Conservation (phyloP, 768 basidiomycete genomes). For the Serendipita indica region DNA sequence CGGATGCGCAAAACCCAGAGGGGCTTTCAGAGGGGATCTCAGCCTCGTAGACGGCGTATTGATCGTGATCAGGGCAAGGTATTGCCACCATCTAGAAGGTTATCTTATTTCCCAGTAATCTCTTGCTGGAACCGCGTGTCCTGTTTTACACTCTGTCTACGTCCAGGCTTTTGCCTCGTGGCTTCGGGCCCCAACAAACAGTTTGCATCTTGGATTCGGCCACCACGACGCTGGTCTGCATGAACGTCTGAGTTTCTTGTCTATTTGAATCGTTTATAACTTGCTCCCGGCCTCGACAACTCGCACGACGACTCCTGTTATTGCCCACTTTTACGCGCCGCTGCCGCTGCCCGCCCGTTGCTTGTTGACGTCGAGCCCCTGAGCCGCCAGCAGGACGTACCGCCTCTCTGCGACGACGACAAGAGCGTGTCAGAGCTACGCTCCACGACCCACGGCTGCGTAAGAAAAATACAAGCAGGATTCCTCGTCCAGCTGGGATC, state of each 20-base stretch:
- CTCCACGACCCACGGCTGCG: too few relatives aligned
- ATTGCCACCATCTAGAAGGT: too few relatives aligned
- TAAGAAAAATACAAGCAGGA: too few relatives aligned
- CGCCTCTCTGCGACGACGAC: not conserved
- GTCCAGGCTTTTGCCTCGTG: constrained; percentile 3
- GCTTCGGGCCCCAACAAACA: not conserved
- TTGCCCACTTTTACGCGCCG: not conserved
- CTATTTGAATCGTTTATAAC: not conserved
- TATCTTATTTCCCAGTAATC: too few relatives aligned
- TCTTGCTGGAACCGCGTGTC: too few relatives aligned
- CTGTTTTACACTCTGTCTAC: too few relatives aligned
- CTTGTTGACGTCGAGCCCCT: not conserved
- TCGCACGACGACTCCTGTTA: not conserved
- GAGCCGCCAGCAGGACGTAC: too few relatives aligned
- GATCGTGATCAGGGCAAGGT: too few relatives aligned
- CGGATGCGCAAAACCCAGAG: not conserved
- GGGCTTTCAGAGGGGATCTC: not conserved
- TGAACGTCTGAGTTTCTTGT: constrained; percentile 4
- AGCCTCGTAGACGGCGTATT: too few relatives aligned
- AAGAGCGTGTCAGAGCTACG: not conserved
- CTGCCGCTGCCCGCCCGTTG: not conserved
- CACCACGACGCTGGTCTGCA: not conserved
- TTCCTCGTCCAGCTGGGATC: too few relatives aligned
- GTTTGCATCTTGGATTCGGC: constrained; percentile 1
- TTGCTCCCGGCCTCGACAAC: not conserved